Percentiles rank a stretch among this genome's conserved stretches.
Evolutionary conservation across 768 basidiomycete species (phyloP).

Genomic region (Amanita pseudoporphyria): DNA sequence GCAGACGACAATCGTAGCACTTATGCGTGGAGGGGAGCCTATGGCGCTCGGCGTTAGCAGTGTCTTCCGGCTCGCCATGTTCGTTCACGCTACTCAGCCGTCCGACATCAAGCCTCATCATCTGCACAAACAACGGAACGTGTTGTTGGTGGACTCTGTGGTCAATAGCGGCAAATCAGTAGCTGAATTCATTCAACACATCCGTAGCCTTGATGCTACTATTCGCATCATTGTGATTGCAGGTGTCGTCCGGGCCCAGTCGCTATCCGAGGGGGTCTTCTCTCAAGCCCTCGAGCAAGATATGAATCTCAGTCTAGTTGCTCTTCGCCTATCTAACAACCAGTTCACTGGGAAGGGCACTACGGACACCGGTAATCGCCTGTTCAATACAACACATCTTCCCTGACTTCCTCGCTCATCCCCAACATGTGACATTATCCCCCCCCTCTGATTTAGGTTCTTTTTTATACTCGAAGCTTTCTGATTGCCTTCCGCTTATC

Average conservation of each 20-base stretch:
- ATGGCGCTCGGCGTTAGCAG: constrained; percentile 15
- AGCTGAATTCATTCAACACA: constrained; percentile 13
- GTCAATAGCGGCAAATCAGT: constrained; percentile 18
- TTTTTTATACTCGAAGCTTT: too few species aligned
- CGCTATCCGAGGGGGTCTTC: constrained; percentile 9
- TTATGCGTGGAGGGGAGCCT: constrained; percentile 16
- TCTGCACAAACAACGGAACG: constrained; percentile 9
- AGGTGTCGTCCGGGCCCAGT: constrained; percentile 6
- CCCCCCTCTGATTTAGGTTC: too few species aligned
- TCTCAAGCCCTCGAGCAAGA: constrained; percentile 10
- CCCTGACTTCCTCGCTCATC: too few species aligned
- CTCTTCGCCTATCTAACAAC: constrained; percentile 15
- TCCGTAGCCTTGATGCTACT: not conserved
- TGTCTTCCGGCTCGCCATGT: constrained; percentile 14
- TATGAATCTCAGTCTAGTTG: constrained; percentile 13
- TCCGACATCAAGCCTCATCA: constrained; percentile 12
- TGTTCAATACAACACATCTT: constrained; percentile 16
- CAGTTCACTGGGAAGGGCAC: constrained; percentile 15
- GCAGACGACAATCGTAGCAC: constrained; percentile 12
- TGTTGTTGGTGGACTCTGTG: constrained; percentile 17
- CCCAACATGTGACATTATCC: too few species aligned
- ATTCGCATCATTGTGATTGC: not conserved
- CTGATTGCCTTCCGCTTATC: too few species aligned
- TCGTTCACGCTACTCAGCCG: constrained; percentile 14
- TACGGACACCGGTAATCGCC: constrained; percentile 16